These are phyloP conservation scores for Cladosporium oxysporum DNA, from an alignment of 2,329 filamentous ascomycete genomes.

Conservation along the genomic window DNA sequence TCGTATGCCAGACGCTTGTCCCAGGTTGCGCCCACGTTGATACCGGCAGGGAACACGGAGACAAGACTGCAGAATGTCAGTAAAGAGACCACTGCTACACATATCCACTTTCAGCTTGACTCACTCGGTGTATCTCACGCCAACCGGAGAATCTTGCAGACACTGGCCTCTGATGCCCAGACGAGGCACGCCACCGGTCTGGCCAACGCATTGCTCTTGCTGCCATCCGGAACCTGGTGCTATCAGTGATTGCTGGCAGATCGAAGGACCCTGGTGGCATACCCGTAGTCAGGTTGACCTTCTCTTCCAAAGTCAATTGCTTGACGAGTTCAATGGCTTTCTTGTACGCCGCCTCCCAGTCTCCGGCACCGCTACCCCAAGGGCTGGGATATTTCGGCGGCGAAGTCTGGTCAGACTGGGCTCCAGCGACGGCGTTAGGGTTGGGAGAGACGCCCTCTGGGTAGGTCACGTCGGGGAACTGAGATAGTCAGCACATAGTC, in stretches of 20 bases:
- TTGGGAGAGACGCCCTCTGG: conserved; percentile 30
- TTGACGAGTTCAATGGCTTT: conserved; percentile 35
- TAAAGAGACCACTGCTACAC: no score
- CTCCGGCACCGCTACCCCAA: conserved; percentile 46
- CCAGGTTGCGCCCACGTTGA: conserved; percentile 40
- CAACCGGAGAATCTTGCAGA: conserved; percentile 81
- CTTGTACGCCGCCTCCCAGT: conserved; percentile 39
- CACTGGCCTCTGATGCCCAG: conserved; percentile 74
- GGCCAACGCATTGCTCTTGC: conserved; percentile 74
- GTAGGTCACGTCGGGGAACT: conserved; percentile 33
- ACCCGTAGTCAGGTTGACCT: conserved; percentile 39
- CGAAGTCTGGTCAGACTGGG: conserved; percentile 29
- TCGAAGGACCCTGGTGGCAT: conserved; percentile 34
- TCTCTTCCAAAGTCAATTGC: conserved; percentile 38
- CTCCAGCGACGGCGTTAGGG: conserved; percentile 30
- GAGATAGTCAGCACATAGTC: conserved; percentile 13
- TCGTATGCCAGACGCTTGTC: conserved; percentile 67
- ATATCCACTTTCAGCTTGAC: not conserved
- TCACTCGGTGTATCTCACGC: conserved; percentile 70
- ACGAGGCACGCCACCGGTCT: conserved; percentile 68
- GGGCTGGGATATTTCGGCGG: conserved; percentile 35
- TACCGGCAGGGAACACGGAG: conserved; percentile 39
- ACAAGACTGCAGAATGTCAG: conserved; percentile 34
- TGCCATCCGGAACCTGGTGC: conserved; percentile 56
- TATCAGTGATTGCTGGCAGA: conserved; percentile 19